A percentile compares a stretch with the other conserved stretches of the same genome.
phyloP scores from a whole-genome alignment of 345 rosid species.

The Rhizophora mangle region DNA sequence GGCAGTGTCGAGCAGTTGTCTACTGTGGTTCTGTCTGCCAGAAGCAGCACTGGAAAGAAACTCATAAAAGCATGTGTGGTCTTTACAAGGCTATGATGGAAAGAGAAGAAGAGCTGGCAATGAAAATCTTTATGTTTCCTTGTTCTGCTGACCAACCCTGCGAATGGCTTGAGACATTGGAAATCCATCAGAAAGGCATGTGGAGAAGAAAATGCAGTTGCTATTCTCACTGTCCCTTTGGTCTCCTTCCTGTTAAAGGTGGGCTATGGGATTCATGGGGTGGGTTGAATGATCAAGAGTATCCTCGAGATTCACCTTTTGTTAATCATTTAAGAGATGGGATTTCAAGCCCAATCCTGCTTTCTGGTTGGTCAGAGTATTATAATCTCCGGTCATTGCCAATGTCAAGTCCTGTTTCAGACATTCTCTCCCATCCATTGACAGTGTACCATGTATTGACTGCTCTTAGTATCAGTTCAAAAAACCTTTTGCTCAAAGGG shows the following conservation, averaged over 20 bases:
- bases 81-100: conserved; percentile 59
- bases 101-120: conserved; percentile 53
- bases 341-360: conserved; percentile 34
- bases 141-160: conserved; percentile 48
- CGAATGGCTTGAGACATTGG: conserved; percentile 49
- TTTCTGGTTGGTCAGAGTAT: conserved; percentile 55
- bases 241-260: conserved; percentile 46
- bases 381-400: conserved; percentile 45
- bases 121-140: conserved; percentile 45
- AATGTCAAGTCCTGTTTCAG: conserved; percentile 53
- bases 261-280: conserved; percentile 54
- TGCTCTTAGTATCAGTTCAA: conserved; percentile 42
- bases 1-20: conserved; percentile 46
- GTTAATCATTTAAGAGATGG: conserved; percentile 30
- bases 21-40: conserved; percentile 46
- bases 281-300: conserved; percentile 44
- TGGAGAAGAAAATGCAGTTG: conserved; percentile 62
- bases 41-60: conserved; percentile 57
- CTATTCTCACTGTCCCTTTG: conserved; percentile 47
- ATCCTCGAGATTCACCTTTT: conserved; percentile 44
- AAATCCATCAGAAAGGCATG: conserved; percentile 56
- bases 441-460: conserved; percentile 51
- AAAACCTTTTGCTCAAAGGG: conserved; percentile 46
- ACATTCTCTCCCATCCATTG: conserved; percentile 48
- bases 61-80: conserved; percentile 45